These are phyloP conservation scores for Saposhnikovia divaricata DNA, from an alignment of 129 eudicot genomes.

Conservation along the genomic window DNA sequence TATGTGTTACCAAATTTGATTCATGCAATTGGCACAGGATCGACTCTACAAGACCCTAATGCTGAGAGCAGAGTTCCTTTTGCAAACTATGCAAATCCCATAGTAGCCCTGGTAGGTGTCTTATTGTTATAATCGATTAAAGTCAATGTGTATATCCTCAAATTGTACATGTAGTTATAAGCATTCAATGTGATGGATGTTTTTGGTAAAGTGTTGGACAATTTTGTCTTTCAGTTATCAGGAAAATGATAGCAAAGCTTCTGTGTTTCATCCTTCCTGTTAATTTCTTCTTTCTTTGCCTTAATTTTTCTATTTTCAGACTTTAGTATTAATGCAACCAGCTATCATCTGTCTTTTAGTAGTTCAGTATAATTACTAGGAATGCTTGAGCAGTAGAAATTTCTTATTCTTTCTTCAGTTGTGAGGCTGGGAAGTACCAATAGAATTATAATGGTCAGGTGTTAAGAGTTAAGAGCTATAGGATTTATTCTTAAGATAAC, in stretches of 20 bases:
- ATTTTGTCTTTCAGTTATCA: background rate
- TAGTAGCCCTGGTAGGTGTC: conserved; percentile 68
- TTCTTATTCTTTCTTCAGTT: background rate
- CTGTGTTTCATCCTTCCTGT: background rate
- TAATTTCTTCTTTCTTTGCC: background rate
- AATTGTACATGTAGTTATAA: conserved; percentile 8
- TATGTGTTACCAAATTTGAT: background rate
- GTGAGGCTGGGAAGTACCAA: background rate
- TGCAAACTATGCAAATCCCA: conserved; percentile 75
- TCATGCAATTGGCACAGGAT: conserved; percentile 36
- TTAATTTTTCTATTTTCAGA: background rate
- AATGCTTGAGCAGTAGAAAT: background rate
- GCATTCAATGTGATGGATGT: background rate
- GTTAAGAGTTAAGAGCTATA: background rate
- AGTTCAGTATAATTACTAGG: background rate
- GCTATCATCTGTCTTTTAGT: background rate
- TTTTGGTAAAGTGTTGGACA: conserved; percentile 8
- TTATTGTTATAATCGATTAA: background rate
- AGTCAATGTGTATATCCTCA: background rate
- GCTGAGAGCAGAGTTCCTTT: conserved; percentile 63
- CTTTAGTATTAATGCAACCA: too few relatives aligned
- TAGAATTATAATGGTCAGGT: too few relatives aligned
- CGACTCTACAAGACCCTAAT: conserved; percentile 37
- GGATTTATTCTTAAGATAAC: background rate
- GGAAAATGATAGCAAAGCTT: background rate